These are phyloP conservation scores for Plenodomus tracheiphilus DNA, from an alignment of 2,329 filamentous ascomycete species.

Conservation along the genomic window DNA sequence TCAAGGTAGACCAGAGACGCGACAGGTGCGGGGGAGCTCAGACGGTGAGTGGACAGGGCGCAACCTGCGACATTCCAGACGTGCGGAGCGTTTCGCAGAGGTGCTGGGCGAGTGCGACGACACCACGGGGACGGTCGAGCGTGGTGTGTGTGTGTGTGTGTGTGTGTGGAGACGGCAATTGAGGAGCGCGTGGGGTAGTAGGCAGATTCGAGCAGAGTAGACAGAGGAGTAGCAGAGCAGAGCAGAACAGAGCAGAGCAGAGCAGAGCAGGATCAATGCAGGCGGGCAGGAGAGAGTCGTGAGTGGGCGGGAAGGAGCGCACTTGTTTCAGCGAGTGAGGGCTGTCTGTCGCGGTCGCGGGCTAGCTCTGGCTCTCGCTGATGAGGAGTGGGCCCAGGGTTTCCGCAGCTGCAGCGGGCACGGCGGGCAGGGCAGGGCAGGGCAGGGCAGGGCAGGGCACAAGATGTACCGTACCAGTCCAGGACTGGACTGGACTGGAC, in stretches of 20 bases:
- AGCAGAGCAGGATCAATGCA: no score
- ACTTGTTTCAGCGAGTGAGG: not conserved
- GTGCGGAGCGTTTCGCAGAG: slow-evolving; percentile 14
- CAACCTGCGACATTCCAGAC: slow-evolving; percentile 35
- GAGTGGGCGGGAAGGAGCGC: no score
- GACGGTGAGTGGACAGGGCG: slow-evolving; percentile 20
- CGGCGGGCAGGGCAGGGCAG: not conserved
- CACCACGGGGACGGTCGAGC: not conserved
- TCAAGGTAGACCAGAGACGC: slow-evolving; percentile 9
- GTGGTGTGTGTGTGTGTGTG: not conserved
- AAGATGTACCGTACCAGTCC: no score
- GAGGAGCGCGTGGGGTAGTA: not conserved
- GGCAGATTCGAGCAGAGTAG: no score
- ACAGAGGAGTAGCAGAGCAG: no score
- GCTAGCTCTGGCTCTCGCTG: not conserved
- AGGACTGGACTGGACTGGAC: no score
- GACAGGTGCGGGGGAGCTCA: slow-evolving; percentile 23
- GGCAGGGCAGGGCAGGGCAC: no score
- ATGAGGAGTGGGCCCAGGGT: not conserved
- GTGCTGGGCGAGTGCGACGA: not conserved
- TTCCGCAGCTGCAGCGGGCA: not conserved
- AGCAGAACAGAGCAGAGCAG: no score
- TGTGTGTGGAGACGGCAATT: not conserved
- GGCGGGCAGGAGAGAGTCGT: no score
- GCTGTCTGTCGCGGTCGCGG: not conserved